Percentiles rank a stretch among this genome's conserved stretches.
Evolutionary conservation across 257 asterid genomes (phyloP).

Genomic region (Salvia hispanica): DNA sequence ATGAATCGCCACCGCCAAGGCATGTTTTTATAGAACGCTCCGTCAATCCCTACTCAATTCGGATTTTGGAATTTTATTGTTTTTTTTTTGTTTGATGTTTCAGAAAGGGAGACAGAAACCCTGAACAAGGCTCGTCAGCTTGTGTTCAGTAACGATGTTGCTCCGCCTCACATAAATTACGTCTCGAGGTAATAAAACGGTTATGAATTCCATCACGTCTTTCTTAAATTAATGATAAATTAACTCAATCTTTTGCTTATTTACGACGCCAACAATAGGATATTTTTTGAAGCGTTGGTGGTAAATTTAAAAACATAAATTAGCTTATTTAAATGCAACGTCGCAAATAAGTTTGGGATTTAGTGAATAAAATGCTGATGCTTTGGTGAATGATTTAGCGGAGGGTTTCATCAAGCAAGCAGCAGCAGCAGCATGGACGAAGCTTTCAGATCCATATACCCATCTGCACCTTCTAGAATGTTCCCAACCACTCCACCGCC

Average conservation of each 20-base stretch:
- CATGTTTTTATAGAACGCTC: slow-evolving; percentile 19
- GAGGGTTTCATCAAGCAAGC: slow-evolving; percentile 49
- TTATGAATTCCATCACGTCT: no score
- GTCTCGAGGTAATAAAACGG: slow-evolving; percentile 40
- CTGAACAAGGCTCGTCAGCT: slow-evolving; percentile 93
- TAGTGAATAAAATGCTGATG: no score
- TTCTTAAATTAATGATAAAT: no score
- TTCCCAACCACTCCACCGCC: slow-evolving; percentile 49
- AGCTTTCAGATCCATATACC: slow-evolving; percentile 54
- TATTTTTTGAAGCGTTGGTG: no score
- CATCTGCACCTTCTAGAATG: slow-evolving; percentile 44
- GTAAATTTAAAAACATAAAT: no score
- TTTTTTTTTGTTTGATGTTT: not conserved
- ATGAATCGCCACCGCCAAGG: slow-evolving; percentile 99
- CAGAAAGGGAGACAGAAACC: slow-evolving; percentile 98
- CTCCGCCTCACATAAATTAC: slow-evolving; percentile 65
- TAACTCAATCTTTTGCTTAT: no score
- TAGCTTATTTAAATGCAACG: not conserved
- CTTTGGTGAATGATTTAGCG: slow-evolving; percentile 39
- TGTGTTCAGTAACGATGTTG: slow-evolving; percentile 75
- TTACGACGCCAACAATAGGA: no score
- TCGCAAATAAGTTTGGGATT: no score
- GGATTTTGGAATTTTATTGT: not conserved
- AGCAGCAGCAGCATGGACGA: slow-evolving; percentile 40
- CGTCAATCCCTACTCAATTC: not conserved